Base-by-base conservation (phyloP, 371 early-diverging fungal genomes). In the Thermomucor indicae-seudaticae region DNA sequence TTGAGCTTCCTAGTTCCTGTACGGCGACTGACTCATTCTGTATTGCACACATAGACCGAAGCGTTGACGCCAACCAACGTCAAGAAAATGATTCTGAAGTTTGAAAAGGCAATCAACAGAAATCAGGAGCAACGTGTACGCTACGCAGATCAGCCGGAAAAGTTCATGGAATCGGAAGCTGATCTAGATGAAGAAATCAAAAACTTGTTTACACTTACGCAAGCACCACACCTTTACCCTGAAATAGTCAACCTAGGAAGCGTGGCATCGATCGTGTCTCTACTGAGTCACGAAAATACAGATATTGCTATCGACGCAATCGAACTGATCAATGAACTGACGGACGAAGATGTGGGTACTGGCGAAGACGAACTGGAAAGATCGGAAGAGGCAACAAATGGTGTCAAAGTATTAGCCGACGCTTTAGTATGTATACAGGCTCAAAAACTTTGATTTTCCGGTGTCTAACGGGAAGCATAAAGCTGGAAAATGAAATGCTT, bases 81-180 rank as follows among this genome's bases (percentile, higher is more conserved):
- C 22, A 85, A 90, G 52, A 79, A 81, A 51, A 80, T 90, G 75
- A 76, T 93, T 23, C 70, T 88, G 16, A 84, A 84, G 51, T 84
- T 95, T 56, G 94, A 95, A 67, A 88, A 86, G 55, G 84, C 88
- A 2, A 81, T 93, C 62, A 84, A 79, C 49, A 89, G 84, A 48
- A 96, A 96, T 65, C 88, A 90, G 57, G 87, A 90, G 52, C 77
- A 87, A 63, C 87, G 97, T 38, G 79, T 91, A n/a, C 84, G 87
- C 56, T 88, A 88, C 65, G 74, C 87, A 5, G 84, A 85, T 58
- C 79, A 87, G 10, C 91, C 91, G 6, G 55, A 83, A 48, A 90
- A 84, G 55, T 96, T 94, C 64, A 85, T 93, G 67, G 96, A 95
- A 47, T 95, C 95, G 22, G 97, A 97, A 65, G 84, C 93, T 1